Conservation (phyloP, 116 monocot species). For the Iris pallida region DNA sequence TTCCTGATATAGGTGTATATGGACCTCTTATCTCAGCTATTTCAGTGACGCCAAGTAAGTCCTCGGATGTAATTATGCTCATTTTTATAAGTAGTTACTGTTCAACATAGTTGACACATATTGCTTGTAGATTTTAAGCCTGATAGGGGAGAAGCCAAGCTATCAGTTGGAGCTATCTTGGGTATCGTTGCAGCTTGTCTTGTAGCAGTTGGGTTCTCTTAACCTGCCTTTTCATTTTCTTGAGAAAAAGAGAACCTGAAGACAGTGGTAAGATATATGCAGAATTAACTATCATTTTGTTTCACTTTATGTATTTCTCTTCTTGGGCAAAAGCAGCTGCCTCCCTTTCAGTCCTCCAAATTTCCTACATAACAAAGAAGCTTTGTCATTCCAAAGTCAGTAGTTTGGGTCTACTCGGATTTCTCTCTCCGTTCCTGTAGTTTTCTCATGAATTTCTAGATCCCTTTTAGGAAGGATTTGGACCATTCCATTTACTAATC, state of each 20-base stretch:
- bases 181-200: conserved; percentile 12
- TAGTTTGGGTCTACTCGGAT: too few relatives aligned
- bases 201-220: background rate
- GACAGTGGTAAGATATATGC: too few relatives aligned
- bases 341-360: too few relatives aligned
- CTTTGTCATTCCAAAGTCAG: too few relatives aligned
- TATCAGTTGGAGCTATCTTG: conserved; percentile 19
- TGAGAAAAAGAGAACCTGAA: background rate
- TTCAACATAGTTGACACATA: background rate
- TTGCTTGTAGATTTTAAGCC: conserved; percentile 14
- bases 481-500: too few relatives aligned
- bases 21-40: conserved; percentile 28
- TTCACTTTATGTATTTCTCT: too few relatives aligned
- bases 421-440: too few relatives aligned
- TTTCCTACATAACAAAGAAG: too few relatives aligned
- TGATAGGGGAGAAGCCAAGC: conserved; percentile 7
- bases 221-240: background rate
- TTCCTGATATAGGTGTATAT: conserved; percentile 29
- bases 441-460: too few relatives aligned
- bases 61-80: background rate
- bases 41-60: background rate
- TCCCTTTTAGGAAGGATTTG: too few relatives aligned
- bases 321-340: too few relatives aligned
- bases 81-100: background rate
- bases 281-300: too few relatives aligned